A percentile compares a stretch with the other conserved stretches of the same genome.
Evolutionary conservation across 2,329 filamentous ascomycete species (phyloP).

Genomic region (Nigrograna mackinnonii): DNA sequence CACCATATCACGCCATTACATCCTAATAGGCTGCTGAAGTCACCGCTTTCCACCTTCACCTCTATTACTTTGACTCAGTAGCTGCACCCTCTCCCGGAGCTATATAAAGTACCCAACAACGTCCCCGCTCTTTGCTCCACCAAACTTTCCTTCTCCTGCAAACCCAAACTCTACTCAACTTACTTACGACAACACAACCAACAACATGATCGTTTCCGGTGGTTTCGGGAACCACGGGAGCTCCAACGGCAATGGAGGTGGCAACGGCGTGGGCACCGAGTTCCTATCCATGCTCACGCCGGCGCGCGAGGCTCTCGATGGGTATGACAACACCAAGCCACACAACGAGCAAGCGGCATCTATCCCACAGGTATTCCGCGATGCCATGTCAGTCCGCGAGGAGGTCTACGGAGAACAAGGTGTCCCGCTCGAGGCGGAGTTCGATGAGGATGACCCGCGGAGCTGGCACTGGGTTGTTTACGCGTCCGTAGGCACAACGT

Average conservation of each 20-base stretch:
- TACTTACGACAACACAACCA: too few relatives aligned
- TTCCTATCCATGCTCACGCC: constrained; percentile 44
- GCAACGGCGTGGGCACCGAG: constrained; percentile 33
- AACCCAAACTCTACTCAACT: too few relatives aligned
- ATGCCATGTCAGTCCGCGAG: constrained; percentile 62
- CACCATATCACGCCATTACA: too few relatives aligned
- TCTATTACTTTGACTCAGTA: too few relatives aligned
- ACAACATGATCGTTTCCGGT: too few relatives aligned
- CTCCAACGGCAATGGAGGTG: constrained; percentile 2
- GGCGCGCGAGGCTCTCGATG: constrained; percentile 34
- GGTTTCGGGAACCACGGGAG: too few relatives aligned
- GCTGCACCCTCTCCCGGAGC: too few relatives aligned
- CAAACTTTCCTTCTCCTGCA: too few relatives aligned
- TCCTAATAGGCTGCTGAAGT: too few relatives aligned
- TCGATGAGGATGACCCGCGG: constrained; percentile 78
- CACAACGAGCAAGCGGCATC: constrained; percentile 35
- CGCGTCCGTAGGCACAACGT: constrained; percentile 59
- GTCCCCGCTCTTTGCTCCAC: too few relatives aligned
- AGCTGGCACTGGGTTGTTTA: constrained; percentile 91
- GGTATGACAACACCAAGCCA: constrained; percentile 40
- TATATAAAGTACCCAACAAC: too few relatives aligned
- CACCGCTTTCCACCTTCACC: too few relatives aligned
- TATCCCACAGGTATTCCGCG: constrained; percentile 51
- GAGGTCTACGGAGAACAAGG: constrained; percentile 63
- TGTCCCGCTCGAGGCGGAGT: constrained; percentile 67